Base-by-base conservation (phyloP, 805 yeast species). In the Ogataea methanolica region DNA sequence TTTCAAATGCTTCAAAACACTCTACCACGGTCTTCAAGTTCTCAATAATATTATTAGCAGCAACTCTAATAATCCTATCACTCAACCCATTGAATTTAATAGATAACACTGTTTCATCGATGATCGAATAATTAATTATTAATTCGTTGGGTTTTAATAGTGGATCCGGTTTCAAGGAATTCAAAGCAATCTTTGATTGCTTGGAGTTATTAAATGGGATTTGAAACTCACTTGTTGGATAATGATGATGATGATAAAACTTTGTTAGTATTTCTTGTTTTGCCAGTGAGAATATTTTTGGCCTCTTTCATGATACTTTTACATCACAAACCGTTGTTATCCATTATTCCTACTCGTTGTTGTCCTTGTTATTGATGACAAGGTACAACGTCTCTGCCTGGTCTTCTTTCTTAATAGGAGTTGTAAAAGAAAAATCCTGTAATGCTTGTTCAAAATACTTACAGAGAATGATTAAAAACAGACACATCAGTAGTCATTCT, bases 21-120 rank as follows among this genome's bases (percentile, higher is more conserved):
- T 90, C 97, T 1, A 89, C 70, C 3, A 86, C 77, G 0, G 94
- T 82, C 58, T 84, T 84, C 47, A 88, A 63, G 52, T 83, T 83
- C 60, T 89, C 96, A 46, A 91, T 71, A 16, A 86, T 77, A 53
- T 84, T 85, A 65, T 89, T 88, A 17, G 86, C 88, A 8, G 95
- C 95, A 6, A 89, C 96, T 51, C 97, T 71, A 44, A 90, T 75
- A 6, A 82, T 82, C 39, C 96, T 70, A 54, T 86, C 95, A 43
- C 87, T 82, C 0, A 73, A 71, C 2, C 89, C 88, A 7, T 69
- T 62, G 54, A 88, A 86, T 1, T 57, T 52, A 29, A 82, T 76
- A 2, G 62, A 49, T 37, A 88, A 68, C 31, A 26, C 31, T 1
- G 43, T 43, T 2, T 47, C 58, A 2, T 62, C 75, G 3, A 68